Base-by-base conservation (phyloP, 331 rosid species). In the Spiraea crenata region DNA sequence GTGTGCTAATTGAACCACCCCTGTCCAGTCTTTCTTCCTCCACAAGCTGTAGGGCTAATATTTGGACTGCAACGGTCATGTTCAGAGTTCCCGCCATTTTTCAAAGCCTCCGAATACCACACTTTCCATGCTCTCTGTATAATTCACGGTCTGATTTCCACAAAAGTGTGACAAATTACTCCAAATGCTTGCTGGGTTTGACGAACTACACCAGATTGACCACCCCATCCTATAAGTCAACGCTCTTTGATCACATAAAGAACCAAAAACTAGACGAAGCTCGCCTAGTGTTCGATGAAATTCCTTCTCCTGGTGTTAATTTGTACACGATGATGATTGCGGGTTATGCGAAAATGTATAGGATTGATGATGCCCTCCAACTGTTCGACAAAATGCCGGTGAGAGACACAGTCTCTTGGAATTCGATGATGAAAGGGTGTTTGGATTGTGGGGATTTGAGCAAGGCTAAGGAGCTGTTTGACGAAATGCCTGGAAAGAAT, bases 331-430 rank as follows among this genome's bases (percentile, higher is more conserved):
- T 67, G 69, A 71, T 86, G 85, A 68, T 89, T 9, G 61, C 15
- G 9, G 92, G 82, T 15, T 87, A 83, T 60, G 77, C 87, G 0
- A 57, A 46, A 48, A 59, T 59, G 3, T 73, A 65, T 54, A 74
- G 76, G 13, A 79, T 87, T 17, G 57, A 61, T 3, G 77, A 85
- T 39, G 96, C 92, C 0, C 77, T 87, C 63, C 13, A 71, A 48
- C 77, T 89, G 68, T 89, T 87, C 73, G 46, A 71, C 37, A 63
- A 72, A 59, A 85, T 87, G 58, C 86, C 89, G 2, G 34, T 45
- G 25, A 89, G 71, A 76, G 96, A 89, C 5, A 38, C 57, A 0
- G 71, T 89, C 74, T 82, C 86, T 6, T 85, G 96, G 90, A 87
- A 89, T 74, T 77, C 90, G 41, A 78, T 87, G 39, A 75, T 89